These are phyloP conservation scores for Coprinopsis strossmayeri DNA, from an alignment of 768 basidiomycete species.

Conservation along the genomic window DNA sequence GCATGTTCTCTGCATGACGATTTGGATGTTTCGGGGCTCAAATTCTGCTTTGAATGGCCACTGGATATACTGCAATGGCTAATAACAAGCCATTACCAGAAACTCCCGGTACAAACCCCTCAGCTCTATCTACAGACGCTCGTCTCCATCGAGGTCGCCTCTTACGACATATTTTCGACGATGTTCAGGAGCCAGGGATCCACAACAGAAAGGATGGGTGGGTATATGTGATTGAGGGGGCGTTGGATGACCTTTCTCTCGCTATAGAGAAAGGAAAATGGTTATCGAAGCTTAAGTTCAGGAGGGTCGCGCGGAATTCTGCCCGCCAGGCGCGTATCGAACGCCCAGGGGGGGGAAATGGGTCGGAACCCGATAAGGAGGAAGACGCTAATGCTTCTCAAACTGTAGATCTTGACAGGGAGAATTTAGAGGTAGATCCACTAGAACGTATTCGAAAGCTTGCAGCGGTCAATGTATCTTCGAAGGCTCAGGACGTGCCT, in stretches of 20 bases:
- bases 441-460: conserved; percentile 3
- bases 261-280: conserved; percentile 36
- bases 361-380: neutral
- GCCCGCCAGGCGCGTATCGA: neutral
- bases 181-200: conserved; percentile 25
- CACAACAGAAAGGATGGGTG: conserved; percentile 32
- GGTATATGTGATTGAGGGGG: conserved; percentile 39
- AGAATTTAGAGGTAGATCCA: conserved; percentile 9
- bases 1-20: neutral
- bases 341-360: conserved; percentile 14
- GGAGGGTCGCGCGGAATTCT: conserved; percentile 17
- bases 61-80: conserved; percentile 16
- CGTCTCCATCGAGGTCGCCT: conserved; percentile 33
- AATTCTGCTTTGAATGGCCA: neutral
- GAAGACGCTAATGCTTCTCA: neutral
- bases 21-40: neutral
- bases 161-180: conserved; percentile 33
- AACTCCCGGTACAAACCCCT: conserved; percentile 15
- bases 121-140: conserved; percentile 32
- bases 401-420: neutral
- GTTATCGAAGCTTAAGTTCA: conserved; percentile 37
- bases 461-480: no score
- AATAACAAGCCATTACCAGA: conserved; percentile 31
- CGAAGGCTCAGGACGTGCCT: conserved; percentile 19
- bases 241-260: conserved; percentile 38